Evolutionary conservation across 1,139 yeast genomes (phyloP), one percentile per base, ranked within the genome.

Genomic region (Pichia sp.): DNA sequence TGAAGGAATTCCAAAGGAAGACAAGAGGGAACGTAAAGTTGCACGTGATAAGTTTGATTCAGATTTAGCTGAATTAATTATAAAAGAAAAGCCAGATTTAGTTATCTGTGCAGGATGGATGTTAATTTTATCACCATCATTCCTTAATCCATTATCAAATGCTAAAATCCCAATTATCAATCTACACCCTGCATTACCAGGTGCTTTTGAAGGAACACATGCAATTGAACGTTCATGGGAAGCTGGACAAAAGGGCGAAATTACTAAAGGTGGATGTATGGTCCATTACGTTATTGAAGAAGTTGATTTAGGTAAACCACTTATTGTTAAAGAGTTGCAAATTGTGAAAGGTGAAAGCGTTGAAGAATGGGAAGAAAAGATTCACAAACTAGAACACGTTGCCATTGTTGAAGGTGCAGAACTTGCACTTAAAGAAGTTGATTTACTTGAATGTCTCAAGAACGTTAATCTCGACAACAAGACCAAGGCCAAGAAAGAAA

Each of bases 21-120:
- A 69, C 42, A 78, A 69, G 46, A 74, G 63, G 4, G 77, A 70
- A 44, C 77, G 97, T 47, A 64, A 69, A 45, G 62, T 59, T 16
- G 85, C 86, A 16, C 74, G 98, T 57, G 78, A 77, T 43, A 67
- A 69, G 52, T 92, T 87, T 73, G 92, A 92, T 64, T 63, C 67
- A 40, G 96, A 92, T 53, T 73, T 92, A 48, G 92, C 96, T 13
- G 71, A 76, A 43, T 65, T 83, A 39, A 77, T 92, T 40, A 67
- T 87, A 27, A 53, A 59, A 9, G 53, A 57, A 7, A 67, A 65
- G 39, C 97, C 98, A 3, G 85, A 85, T 56, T 72, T 92, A 55
- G 81, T 92, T 43, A 97, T 92, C 8, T 92, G 98, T 69, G 98
- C 98, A 9, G 98, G 98, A 2, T 92, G 98, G 97, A 84, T 92